Base-by-base conservation (phyloP, 163 green algal species). In the Volvox carteri region DNA sequence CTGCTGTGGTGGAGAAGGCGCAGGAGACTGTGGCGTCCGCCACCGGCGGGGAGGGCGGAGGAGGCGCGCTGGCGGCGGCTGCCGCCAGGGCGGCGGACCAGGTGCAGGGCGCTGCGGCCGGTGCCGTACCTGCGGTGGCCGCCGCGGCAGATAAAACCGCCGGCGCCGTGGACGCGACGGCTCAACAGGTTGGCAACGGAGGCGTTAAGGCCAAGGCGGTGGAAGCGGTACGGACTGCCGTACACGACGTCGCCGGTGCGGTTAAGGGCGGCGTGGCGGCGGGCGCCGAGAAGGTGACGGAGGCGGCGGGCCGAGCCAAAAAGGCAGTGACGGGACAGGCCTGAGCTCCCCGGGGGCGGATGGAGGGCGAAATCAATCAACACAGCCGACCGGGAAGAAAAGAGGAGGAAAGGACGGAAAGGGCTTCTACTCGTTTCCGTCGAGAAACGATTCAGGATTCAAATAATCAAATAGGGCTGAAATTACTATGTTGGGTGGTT, bases 261-360 rank as follows among this genome's bases (percentile, higher is more conserved):
- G 83, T 81, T 25, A 74, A 81, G 48, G 35, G 42, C 0, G 83
- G 83, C 50, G 83, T 48, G 83, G 67, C 11, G 48, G 46, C 48
- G 14, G 83, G 35, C 1, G 67, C 68, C 25, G 83, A 60, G n/a
- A 48, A 48, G 68, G 83, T 88, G 37, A 39, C 39, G 35, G 67
- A 73, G 30, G 37, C 14, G 23, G 68, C 67, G 35, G 33, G 28
- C 33, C 39, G 9, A 1, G 37, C 39, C 25, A 86, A 86, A 56
- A 86, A 86, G 58, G 58, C 25, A 9, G 50, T 56, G 52, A 25
- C 35, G 35, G 77, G 77, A 23, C 48, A 81, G 14, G 12, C 41
- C 39, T 78, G 25, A 78, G 28, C n/a, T n/a, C n/a, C n/a, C n/a
- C n/a, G n/a, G n/a, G n/a, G n/a, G n/a, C n/a, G n/a, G n/a, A n/a